A percentile compares a stretch with the other conserved stretches of the same genome.
phyloP scores from a whole-genome alignment of 2,329 filamentous ascomycete species.

The Microsporum canis region DNA sequence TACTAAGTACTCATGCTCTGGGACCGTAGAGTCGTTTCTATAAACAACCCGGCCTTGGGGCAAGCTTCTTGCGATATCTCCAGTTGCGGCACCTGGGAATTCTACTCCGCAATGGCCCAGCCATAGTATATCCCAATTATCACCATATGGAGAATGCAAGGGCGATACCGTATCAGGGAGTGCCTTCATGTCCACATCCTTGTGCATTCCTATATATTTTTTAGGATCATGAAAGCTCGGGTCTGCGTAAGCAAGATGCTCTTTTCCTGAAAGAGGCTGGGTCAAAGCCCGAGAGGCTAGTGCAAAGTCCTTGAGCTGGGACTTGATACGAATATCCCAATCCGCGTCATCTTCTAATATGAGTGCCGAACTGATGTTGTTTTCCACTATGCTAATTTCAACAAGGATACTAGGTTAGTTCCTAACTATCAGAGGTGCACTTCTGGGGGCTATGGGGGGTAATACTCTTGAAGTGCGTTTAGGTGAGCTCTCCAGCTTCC shows the following conservation, averaged over 20 bases:
- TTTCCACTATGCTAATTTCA: constrained; percentile 31
- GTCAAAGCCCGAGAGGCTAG: not conserved
- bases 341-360: constrained; percentile 49
- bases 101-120: constrained; percentile 23
- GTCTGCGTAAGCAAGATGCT: not conserved
- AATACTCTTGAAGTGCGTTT: constrained; percentile 26
- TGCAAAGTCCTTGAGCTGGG: constrained; percentile 32
- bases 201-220: not conserved
- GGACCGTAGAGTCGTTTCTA: not conserved
- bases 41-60: constrained; percentile 3
- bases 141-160: constrained; percentile 38
- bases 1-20: not conserved
- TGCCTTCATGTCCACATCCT: not conserved
- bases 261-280: not conserved
- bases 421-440: not conserved
- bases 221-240: not conserved
- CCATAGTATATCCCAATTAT: constrained; percentile 44
- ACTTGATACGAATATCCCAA: constrained; percentile 44
- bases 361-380: constrained; percentile 38
- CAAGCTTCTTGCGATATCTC: not conserved
- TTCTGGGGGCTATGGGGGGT: not conserved
- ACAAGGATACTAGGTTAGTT: too few relatives aligned
- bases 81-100: constrained; percentile 6
- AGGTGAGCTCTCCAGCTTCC: constrained; percentile 36
- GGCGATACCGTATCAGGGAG: constrained; percentile 10